Percentiles rank a stretch among this genome's conserved stretches.
Conservation (phyloP, 2,329 filamentous ascomycete genomes). For the Ophiostoma populinum region DNA sequence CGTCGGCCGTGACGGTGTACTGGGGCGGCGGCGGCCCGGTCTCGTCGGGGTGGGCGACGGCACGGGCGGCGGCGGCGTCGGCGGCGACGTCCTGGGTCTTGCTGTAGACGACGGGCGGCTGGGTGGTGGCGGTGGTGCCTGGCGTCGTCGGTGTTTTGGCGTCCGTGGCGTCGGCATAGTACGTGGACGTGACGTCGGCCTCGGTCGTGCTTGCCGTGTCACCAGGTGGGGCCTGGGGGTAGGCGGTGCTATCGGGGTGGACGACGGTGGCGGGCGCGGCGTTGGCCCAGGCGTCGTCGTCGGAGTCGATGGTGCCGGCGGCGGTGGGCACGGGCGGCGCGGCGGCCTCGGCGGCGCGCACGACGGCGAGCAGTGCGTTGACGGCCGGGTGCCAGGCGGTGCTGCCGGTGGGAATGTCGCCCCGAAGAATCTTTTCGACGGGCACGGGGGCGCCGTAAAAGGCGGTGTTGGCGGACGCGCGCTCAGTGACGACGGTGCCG, state of each 20-base stretch:
- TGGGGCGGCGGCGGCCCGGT: slow-evolving; percentile 13
- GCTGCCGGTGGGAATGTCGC: slow-evolving; percentile 18
- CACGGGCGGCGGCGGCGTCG: slow-evolving; percentile 14
- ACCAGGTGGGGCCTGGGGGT: neutral
- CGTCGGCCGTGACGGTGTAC: slow-evolving; percentile 10
- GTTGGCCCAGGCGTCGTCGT: slow-evolving; percentile 2
- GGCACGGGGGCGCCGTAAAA: slow-evolving; percentile 55
- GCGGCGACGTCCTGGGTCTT: slow-evolving; percentile 10
- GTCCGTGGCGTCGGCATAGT: slow-evolving; percentile 3
- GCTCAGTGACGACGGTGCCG: slow-evolving; percentile 71
- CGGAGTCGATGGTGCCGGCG: slow-evolving; percentile 4
- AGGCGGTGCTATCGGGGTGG: neutral
- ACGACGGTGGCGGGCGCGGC: slow-evolving; percentile 4
- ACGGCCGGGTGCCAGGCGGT: slow-evolving; percentile 19
- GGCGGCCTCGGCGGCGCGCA: slow-evolving; percentile 20
- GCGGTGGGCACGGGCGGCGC: slow-evolving; percentile 3
- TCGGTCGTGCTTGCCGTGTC: neutral
- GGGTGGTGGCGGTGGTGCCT: neutral
- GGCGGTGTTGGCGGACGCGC: slow-evolving; percentile 71
- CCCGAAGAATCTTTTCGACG: slow-evolving; percentile 29
- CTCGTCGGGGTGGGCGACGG: slow-evolving; percentile 7
- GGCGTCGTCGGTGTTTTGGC: neutral
- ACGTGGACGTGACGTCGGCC: slow-evolving; percentile 8
- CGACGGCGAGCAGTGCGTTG: slow-evolving; percentile 18
- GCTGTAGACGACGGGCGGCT: slow-evolving; percentile 1